phyloP scores from a whole-genome alignment of 768 basidiomycete genomes.

The Rhizopogon vinicolor region DNA sequence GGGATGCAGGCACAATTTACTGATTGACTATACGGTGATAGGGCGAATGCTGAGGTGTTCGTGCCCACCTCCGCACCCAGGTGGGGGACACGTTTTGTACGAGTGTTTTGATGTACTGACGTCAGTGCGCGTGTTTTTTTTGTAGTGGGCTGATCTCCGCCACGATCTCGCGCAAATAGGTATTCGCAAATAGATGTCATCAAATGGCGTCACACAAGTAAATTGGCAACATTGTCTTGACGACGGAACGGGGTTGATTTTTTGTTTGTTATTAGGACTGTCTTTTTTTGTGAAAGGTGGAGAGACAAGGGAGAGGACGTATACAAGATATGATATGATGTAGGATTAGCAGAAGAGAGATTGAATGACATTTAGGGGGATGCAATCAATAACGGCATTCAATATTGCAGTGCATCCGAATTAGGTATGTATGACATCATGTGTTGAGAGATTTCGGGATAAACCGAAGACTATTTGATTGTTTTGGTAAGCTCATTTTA shows the following conservation, averaged over 20 bases:
- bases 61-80: slow-evolving; percentile 82
- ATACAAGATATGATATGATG: not conserved
- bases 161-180: slow-evolving; percentile 44
- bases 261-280: not conserved
- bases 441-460: slow-evolving; percentile 20
- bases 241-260: slow-evolving; percentile 3
- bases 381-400: slow-evolving; percentile 3
- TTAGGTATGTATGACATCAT: slow-evolving; percentile 12
- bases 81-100: slow-evolving; percentile 36
- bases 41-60: slow-evolving; percentile 82
- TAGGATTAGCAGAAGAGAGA: not conserved
- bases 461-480: slow-evolving; percentile 10
- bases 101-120: slow-evolving; percentile 12
- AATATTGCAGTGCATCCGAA: slow-evolving; percentile 1
- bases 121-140: slow-evolving; percentile 19
- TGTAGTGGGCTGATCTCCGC: slow-evolving; percentile 58
- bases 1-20: slow-evolving; percentile 18
- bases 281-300: not conserved
- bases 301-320: not conserved
- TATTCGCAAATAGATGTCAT: slow-evolving; percentile 21
- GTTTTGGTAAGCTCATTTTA: slow-evolving; percentile 8
- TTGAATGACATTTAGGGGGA: slow-evolving; percentile 1
- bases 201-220: slow-evolving; percentile 23
- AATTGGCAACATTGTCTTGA: slow-evolving; percentile 25
- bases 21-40: slow-evolving; percentile 33